These are phyloP conservation scores for Cutaneotrichosporon sp. DNA, from an alignment of 1,284 basidiomycete species.

Conservation along the genomic window DNA sequence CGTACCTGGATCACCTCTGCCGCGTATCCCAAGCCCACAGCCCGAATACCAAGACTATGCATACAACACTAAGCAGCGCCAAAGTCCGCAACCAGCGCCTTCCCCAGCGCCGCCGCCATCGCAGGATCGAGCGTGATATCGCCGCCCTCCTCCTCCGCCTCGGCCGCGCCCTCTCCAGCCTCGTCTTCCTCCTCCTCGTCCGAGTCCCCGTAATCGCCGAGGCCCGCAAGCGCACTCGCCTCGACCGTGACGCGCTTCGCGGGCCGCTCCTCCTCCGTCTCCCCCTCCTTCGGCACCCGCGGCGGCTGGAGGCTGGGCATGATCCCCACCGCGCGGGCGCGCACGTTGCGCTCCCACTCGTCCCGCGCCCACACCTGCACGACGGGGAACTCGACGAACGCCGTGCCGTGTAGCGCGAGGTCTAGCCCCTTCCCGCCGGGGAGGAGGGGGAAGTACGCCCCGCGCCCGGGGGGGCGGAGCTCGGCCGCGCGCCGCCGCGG, in stretches of 20 bases:
- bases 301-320: constrained; percentile 38
- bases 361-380: constrained; percentile 69
- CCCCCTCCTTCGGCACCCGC: constrained; percentile 23
- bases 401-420: constrained; percentile 60
- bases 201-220: constrained; percentile 31
- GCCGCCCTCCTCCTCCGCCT: background rate
- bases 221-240: constrained; percentile 54
- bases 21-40: background rate
- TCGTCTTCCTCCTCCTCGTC: constrained; percentile 36
- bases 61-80: constrained; percentile 6
- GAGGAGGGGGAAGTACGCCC: constrained; percentile 60
- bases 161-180: constrained; percentile 13
- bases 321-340: constrained; percentile 38
- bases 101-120: constrained; percentile 37
- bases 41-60: too few species aligned
- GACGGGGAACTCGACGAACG: constrained; percentile 77
- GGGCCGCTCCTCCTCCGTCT: constrained; percentile 55
- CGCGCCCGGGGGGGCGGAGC: constrained; percentile 13
- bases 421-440: constrained; percentile 59
- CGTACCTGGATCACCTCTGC: too few species aligned
- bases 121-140: constrained; percentile 17
- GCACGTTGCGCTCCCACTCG: constrained; percentile 61
- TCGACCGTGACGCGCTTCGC: constrained; percentile 48
- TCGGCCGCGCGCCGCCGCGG: constrained; percentile 17
- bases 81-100: constrained; percentile 25